phyloP scores from a whole-genome alignment of 202 grass and related monocot genomes.

The Digitaria exilis region DNA sequence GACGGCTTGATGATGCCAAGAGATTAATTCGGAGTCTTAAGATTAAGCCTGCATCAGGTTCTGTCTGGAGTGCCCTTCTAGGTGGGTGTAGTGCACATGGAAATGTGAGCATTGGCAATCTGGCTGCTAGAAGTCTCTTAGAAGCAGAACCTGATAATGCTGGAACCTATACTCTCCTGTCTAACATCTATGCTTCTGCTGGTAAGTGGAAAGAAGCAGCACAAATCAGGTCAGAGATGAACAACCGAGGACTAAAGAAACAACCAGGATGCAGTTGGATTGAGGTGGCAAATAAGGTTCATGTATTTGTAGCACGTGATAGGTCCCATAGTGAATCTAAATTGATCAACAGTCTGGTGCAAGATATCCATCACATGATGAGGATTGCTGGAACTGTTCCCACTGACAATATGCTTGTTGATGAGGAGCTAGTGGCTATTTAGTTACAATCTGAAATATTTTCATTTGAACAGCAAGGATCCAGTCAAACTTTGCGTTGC shows the following conservation, averaged over 20 bases:
- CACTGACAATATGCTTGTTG: slow-evolving; percentile 19
- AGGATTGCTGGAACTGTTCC: slow-evolving; percentile 44
- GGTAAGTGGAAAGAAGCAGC: slow-evolving; percentile 91
- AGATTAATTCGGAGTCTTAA: slow-evolving; percentile 68
- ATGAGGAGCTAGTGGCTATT: slow-evolving; percentile 28
- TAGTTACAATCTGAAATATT: slow-evolving; percentile 22
- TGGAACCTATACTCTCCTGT: slow-evolving; percentile 72
- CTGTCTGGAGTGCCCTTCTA: slow-evolving; percentile 72
- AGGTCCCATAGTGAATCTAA: slow-evolving; percentile 64
- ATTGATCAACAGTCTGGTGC: slow-evolving; percentile 51
- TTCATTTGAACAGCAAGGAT: no score
- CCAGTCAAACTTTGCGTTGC: no score
- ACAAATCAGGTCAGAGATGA: slow-evolving; percentile 74
- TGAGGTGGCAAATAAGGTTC: slow-evolving; percentile 76
- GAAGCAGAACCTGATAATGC: slow-evolving; percentile 74
- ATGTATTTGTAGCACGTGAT: slow-evolving; percentile 81
- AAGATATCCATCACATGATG: slow-evolving; percentile 77
- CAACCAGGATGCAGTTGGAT: slow-evolving; percentile 95
- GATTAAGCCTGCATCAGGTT: slow-evolving; percentile 51
- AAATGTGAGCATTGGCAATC: slow-evolving; percentile 63
- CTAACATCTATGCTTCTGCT: slow-evolving; percentile 87
- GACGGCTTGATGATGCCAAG: slow-evolving; percentile 65
- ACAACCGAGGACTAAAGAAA: slow-evolving; percentile 75
- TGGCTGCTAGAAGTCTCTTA: slow-evolving; percentile 70
- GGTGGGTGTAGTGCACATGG: slow-evolving; percentile 74